Percentiles rank a stretch among this genome's conserved stretches.
Conservation (phyloP, 768 basidiomycete genomes). For the Pulveroboletus sp. region DNA sequence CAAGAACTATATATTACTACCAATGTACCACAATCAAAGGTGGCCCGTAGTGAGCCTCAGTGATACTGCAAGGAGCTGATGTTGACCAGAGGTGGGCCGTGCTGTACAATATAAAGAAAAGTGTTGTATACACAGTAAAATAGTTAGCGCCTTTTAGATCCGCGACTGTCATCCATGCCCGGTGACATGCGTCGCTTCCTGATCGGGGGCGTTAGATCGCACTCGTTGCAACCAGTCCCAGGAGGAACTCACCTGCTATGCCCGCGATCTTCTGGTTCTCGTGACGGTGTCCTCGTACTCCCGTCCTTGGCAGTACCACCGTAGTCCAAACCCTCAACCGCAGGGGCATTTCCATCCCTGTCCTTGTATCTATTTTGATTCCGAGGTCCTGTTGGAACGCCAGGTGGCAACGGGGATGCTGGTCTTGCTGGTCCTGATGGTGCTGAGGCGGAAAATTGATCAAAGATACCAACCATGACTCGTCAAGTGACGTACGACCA, state of each 20-base stretch:
- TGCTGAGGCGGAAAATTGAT: conserved; percentile 14
- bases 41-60: not conserved
- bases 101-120: conserved; percentile 26
- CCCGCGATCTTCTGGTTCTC: conserved; percentile 66
- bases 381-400: conserved; percentile 83
- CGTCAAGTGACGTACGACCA: conserved; percentile 34
- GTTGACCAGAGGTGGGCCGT: conserved; percentile 7
- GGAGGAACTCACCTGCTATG: conserved; percentile 47
- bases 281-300: conserved; percentile 51
- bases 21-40: not conserved
- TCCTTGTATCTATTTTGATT: conserved; percentile 92
- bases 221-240: not conserved
- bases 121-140: conserved; percentile 26
- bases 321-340: conserved; percentile 87
- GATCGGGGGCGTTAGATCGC: conserved; percentile 5
- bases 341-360: conserved; percentile 79
- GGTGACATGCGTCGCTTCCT: conserved; percentile 78
- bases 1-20: too few relatives aligned
- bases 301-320: conserved; percentile 56
- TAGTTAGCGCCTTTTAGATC: conserved; percentile 66
- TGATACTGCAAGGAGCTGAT: conserved; percentile 7
- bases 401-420: conserved; percentile 81
- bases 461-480: not conserved
- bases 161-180: conserved; percentile 62
- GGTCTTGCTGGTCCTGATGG: conserved; percentile 65